These are phyloP conservation scores for Beauveria bassiana DNA, from an alignment of 2,329 filamentous ascomycete genomes.

Conservation along the genomic window DNA sequence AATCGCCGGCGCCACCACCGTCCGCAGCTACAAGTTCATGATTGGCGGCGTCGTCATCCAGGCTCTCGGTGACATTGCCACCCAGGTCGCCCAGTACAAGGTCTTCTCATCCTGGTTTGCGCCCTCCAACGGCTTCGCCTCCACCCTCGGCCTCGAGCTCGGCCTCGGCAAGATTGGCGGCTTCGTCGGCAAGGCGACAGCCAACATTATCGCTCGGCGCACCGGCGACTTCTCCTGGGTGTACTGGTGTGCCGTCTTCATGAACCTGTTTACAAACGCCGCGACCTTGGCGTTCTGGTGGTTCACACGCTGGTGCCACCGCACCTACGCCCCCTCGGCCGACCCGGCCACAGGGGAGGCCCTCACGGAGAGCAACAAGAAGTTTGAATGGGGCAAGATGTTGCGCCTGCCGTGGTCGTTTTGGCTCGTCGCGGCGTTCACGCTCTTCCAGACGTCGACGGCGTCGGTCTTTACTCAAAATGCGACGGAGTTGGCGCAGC, in stretches of 20 bases:
- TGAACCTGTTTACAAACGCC: slow-evolving; percentile 56
- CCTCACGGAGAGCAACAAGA: slow-evolving; percentile 52
- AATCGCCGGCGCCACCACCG: slow-evolving; percentile 48
- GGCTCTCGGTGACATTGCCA: slow-evolving; percentile 54
- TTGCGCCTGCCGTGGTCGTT: slow-evolving; percentile 52
- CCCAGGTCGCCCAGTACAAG: slow-evolving; percentile 57
- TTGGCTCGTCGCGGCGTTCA: slow-evolving; percentile 47
- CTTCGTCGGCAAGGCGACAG: slow-evolving; percentile 52
- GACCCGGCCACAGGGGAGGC: slow-evolving; percentile 52
- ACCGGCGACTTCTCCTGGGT: slow-evolving; percentile 55
- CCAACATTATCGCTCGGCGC: slow-evolving; percentile 49
- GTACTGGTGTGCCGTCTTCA: slow-evolving; percentile 54
- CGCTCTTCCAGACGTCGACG: slow-evolving; percentile 50
- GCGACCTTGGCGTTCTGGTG: slow-evolving; percentile 45
- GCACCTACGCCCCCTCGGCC: slow-evolving; percentile 35
- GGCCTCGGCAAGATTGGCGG: slow-evolving; percentile 53
- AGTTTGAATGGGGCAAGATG: slow-evolving; percentile 48
- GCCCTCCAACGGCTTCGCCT: slow-evolving; percentile 53
- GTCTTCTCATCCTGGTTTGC: slow-evolving; percentile 59
- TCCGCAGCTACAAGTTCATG: slow-evolving; percentile 53
- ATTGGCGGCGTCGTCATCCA: slow-evolving; percentile 47
- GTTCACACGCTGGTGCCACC: slow-evolving; percentile 45
- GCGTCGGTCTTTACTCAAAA: slow-evolving; percentile 48
- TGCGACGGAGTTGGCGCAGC: slow-evolving; percentile 52
- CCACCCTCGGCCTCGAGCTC: slow-evolving; percentile 52